These are phyloP conservation scores for Gloeopeniophorella convolvens DNA, from an alignment of 768 basidiomycete species.

Conservation along the genomic window DNA sequence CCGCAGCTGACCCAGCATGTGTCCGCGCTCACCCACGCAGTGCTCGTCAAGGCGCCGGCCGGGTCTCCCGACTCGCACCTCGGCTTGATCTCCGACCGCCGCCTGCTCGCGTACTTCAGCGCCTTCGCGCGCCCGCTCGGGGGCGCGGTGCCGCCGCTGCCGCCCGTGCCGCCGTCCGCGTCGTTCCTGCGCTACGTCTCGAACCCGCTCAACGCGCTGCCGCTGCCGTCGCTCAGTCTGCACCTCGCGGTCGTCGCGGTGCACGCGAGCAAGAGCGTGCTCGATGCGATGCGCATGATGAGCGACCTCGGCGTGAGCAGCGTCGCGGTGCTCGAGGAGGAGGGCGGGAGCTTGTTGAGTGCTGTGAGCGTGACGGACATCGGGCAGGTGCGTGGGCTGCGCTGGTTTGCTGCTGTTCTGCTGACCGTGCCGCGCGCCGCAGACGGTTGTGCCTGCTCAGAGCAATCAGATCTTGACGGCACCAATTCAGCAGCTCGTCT, in stretches of 20 bases:
- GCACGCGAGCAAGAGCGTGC: constrained; percentile 51
- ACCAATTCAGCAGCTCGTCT: constrained; percentile 62
- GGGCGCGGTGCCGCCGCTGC: constrained; percentile 1
- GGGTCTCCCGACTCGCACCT: constrained; percentile 42
- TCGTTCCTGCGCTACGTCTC: constrained; percentile 38
- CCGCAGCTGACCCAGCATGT: neutral
- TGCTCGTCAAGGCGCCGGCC: constrained; percentile 45
- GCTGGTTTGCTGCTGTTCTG: neutral
- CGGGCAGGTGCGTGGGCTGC: constrained; percentile 46
- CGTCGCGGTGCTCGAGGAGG: constrained; percentile 68
- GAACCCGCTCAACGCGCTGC: constrained; percentile 48
- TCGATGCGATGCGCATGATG: constrained; percentile 83
- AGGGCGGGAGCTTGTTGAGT: constrained; percentile 54
- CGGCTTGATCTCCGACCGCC: constrained; percentile 71
- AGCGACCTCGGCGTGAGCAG: constrained; percentile 82
- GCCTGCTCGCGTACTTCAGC: constrained; percentile 65
- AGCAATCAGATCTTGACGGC: constrained; percentile 70
- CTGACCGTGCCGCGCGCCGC: neutral
- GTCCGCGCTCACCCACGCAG: constrained; percentile 33
- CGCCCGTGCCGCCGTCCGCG: constrained; percentile 1
- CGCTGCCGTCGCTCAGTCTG: constrained; percentile 60
- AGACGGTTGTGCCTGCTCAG: constrained; percentile 76
- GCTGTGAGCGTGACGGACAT: constrained; percentile 81
- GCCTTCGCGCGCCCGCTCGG: constrained; percentile 36
- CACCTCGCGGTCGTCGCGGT: constrained; percentile 58